A percentile compares a stretch with the other conserved stretches of the same genome.
Evolutionary conservation across 495 filamentous ascomycete genomes (phyloP).

Genomic region (Penicillium goetzii): DNA sequence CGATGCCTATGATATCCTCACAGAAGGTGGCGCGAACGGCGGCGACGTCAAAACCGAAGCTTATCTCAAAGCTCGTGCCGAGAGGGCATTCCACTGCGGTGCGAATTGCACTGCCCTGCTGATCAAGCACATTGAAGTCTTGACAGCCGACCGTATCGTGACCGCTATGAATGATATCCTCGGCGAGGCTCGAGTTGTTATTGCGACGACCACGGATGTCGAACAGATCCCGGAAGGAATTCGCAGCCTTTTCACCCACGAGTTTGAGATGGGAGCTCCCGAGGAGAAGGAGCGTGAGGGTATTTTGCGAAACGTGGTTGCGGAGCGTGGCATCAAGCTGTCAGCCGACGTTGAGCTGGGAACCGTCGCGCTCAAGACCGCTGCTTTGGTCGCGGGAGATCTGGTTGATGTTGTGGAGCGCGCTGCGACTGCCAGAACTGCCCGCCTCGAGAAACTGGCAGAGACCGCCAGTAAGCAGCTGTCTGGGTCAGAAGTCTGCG

Average conservation of each 20-base stretch:
- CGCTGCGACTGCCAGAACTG: conserved; percentile 72
- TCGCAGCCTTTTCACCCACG: conserved; percentile 89
- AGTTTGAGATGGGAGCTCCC: conserved; percentile 90
- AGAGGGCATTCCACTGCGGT: conserved; percentile 87
- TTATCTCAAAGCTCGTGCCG: conserved; percentile 81
- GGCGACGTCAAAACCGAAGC: conserved; percentile 93
- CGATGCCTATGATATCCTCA: conserved; percentile 90
- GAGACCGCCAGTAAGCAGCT: conserved; percentile 42
- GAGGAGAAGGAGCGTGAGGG: conserved; percentile 93
- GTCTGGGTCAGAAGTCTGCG: conserved; percentile 51
- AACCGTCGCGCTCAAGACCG: conserved; percentile 88
- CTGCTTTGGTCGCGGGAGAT: conserved; percentile 92
- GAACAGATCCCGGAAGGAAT: conserved; percentile 91
- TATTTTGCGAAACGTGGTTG: conserved; percentile 75
- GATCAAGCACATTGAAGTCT: conserved; percentile 83
- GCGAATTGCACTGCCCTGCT: conserved; percentile 80
- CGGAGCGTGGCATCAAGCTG: conserved; percentile 70
- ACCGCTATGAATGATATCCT: conserved; percentile 80
- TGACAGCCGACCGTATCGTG: conserved; percentile 88
- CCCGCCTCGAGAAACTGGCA: conserved; percentile 73
- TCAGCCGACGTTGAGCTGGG: conserved; percentile 80
- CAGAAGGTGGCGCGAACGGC: conserved; percentile 82
- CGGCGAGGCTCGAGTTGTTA: conserved; percentile 70
- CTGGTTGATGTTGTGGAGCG: conserved; percentile 92
- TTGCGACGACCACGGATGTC: conserved; percentile 92